Evolutionary conservation across 371 early-diverging fungal genomes (phyloP).

Genomic region (Smittium culicis): DNA sequence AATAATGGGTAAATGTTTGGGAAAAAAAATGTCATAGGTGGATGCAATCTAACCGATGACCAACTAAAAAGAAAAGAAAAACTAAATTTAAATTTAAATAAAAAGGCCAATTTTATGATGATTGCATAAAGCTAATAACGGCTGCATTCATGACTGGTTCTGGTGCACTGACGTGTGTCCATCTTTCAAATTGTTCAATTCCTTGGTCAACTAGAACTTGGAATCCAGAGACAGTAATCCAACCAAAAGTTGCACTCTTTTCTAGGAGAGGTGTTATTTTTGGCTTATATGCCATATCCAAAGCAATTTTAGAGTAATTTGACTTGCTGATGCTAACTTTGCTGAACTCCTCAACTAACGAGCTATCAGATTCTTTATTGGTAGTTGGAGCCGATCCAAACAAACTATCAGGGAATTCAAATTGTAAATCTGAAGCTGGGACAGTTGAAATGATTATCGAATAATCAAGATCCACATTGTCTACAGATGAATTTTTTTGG

Average conservation of each 20-base stretch:
- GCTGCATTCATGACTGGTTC: background rate
- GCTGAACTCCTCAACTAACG: background rate
- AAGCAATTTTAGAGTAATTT: constrained; percentile 44
- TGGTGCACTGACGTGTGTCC: constrained; percentile 36
- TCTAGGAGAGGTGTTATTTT: constrained; percentile 58
- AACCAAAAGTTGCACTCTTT: constrained; percentile 43
- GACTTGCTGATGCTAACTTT: background rate
- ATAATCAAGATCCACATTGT: background rate
- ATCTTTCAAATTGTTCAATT: constrained; percentile 63
- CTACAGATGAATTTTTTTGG: constrained; percentile 13
- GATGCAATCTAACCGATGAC: background rate
- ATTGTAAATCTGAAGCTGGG: constrained; percentile 55
- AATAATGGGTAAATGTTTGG: too few relatives aligned
- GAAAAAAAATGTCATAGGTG: too few relatives aligned
- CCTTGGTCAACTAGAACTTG: constrained; percentile 85
- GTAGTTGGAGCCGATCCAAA: constrained; percentile 21
- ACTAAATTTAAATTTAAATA: background rate
- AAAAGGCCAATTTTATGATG: background rate
- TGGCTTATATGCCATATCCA: constrained; percentile 91
- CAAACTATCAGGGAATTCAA: constrained; percentile 38
- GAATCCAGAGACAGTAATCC: constrained; percentile 68
- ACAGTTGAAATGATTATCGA: constrained; percentile 47
- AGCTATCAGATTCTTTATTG: constrained; percentile 20
- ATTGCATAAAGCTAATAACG: background rate
- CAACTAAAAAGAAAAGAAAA: background rate